A percentile compares a stretch with the other conserved stretches of the same genome.
phyloP scores from a whole-genome alignment of 2,329 filamentous ascomycete species.

The Coniosporium tulheliwenetii region DNA sequence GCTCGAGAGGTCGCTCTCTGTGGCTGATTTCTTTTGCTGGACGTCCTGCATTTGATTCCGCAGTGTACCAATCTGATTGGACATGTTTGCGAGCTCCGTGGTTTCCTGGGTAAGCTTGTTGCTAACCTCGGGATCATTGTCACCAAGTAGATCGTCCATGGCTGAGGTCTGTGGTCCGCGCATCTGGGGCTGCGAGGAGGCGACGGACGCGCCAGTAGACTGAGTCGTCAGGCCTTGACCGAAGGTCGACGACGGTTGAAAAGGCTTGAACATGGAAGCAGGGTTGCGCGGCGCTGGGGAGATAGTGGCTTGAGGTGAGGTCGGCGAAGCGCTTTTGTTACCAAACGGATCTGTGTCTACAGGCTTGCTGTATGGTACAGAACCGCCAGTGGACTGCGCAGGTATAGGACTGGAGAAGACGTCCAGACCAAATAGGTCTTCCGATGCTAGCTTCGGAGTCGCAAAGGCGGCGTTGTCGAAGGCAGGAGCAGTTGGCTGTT shows the following conservation, averaged over 20 bases:
- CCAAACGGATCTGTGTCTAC: constrained; percentile 48
- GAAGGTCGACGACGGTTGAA: constrained; percentile 83
- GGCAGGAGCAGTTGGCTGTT: constrained; percentile 33
- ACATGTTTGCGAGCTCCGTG: constrained; percentile 84
- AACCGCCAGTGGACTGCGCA: constrained; percentile 53
- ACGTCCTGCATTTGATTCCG: constrained; percentile 91
- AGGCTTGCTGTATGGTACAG: constrained; percentile 27
- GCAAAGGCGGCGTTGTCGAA: constrained; percentile 32
- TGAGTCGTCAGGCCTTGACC: constrained; percentile 69
- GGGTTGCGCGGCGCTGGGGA: constrained; percentile 25
- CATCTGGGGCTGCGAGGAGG: constrained; percentile 17
- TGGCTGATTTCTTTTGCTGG: constrained; percentile 61
- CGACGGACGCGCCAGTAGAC: constrained; percentile 48
- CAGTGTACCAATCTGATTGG: constrained; percentile 82
- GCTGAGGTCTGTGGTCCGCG: constrained; percentile 27
- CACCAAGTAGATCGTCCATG: constrained; percentile 77
- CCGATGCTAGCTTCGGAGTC: constrained; percentile 59
- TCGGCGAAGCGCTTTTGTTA: constrained; percentile 29
- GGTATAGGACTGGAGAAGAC: constrained; percentile 38
- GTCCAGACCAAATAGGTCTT: constrained; percentile 89
- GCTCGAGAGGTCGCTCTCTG: constrained; percentile 70
- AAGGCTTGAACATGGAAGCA: constrained; percentile 59
- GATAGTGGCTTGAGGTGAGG: constrained; percentile 34
- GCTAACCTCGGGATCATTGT: constrained; percentile 75
- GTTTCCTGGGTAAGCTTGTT: constrained; percentile 82